Evolutionary conservation across 345 rosid genomes (phyloP), one percentile per base, ranked within the genome.

Genomic region (Salix koriyanagi): DNA sequence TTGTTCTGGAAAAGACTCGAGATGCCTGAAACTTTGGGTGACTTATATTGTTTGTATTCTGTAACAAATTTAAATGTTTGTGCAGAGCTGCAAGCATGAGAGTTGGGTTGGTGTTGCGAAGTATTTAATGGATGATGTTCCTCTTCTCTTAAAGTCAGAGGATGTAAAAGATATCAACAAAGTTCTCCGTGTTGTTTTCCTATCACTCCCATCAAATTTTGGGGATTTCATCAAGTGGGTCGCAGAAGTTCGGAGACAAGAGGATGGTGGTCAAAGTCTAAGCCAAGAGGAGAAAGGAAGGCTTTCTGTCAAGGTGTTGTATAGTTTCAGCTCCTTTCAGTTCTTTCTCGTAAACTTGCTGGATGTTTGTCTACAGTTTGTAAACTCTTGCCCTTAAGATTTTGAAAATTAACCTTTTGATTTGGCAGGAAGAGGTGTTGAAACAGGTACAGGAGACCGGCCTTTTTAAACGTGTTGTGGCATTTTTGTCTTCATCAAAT

Each of bases 171-270:
- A 89, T 75, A 36, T 93, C 5, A 81, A 76, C 39, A 77, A 81
- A 64, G 76, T 91, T 81, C 79, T 96, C 13, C 26, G 75, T 72
- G 78, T 81, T 74, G 84, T 96, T 72, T 92, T 87, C 82, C 70
- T 65, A 26, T 93, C 96, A 26, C 88, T 90, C 30, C 96, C 94
- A 44, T 83, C 88, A 56, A 83, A 89, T 71, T 91, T 91, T 76
- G 89, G 77, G 75, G 97, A 93, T 67, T 96, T 96, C 75, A 89
- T 93, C 74, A 90, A 80, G 82, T 90, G 98, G 99, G 80, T 93
- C 79, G 93, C 91, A 82, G 97, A 93, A 86, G 87, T 86, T 77
- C 87, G 96, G 76, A 89, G 91, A 71, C 81, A 79, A 77, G 94
- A 85, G 78, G 97, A 89, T 83, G 90, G 89, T 30, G 82, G 80